A percentile compares a stretch with the other conserved stretches of the same genome.
Evolutionary conservation across 140 eudicot genomes (phyloP).

Genomic region (Flaveria floridana): DNA sequence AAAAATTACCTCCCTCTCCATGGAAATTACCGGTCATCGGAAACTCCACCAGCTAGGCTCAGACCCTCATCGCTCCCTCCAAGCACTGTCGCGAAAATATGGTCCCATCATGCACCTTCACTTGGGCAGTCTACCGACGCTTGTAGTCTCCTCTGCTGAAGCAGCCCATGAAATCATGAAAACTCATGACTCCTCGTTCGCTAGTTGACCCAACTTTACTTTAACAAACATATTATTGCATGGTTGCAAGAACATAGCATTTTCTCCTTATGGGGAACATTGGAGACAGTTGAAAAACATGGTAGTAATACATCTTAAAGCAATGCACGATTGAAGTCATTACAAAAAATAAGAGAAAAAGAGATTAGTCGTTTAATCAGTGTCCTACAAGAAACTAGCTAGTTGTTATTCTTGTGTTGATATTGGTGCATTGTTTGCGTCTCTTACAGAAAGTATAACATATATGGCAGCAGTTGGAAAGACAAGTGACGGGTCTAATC

Average conservation of each 20-base stretch:
- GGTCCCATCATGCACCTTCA: conserved; percentile 17
- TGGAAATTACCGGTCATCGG: not conserved
- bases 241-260: conserved; percentile 17
- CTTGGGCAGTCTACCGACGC: not conserved
- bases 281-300: conserved; percentile 7
- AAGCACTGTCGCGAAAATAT: not conserved
- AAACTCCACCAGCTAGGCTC: conserved; percentile 23
- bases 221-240: not conserved
- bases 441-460: not conserved
- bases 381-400: not conserved
- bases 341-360: conserved; percentile 5
- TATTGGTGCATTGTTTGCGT: not conserved
- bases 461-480: conserved; percentile 5
- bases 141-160: conserved; percentile 3
- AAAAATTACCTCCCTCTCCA: not conserved
- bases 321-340: conserved; percentile 3
- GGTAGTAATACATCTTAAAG: conserved; percentile 4
- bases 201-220: not conserved
- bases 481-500: not conserved
- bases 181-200: conserved; percentile 6
- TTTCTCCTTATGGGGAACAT: conserved; percentile 6
- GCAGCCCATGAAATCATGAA: conserved; percentile 13
- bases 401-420: not conserved
- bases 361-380: not conserved
- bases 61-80: conserved; percentile 17